Base-by-base conservation (phyloP, 441 rosid species). In the Croton laevigatus region DNA sequence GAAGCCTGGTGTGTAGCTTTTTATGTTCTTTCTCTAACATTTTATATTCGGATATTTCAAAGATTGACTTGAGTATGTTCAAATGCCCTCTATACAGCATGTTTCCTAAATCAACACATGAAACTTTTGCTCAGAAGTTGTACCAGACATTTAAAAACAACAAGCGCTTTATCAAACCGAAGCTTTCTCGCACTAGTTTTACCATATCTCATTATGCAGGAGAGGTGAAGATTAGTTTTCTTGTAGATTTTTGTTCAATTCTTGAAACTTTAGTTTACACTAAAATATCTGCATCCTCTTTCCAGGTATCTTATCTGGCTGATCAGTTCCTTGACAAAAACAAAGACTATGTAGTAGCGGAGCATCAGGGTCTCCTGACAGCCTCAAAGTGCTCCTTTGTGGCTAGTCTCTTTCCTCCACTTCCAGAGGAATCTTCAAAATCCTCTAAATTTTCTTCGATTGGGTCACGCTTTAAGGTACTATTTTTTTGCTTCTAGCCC, bases 31-130 rank as follows among this genome's bases (percentile, higher is more conserved):
- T 16, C 70, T 65, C 23, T 14, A 36, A 59, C 19, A 55, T 65
- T 51, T 44, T 12, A 16, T 32, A 6, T 46, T 44, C 34, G 53
- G 27, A 9, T 49, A 27, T 58, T 73, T 75, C 66, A 34, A 53
- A 70, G 14, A 16, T 32, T 44, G 71, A 63, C 71, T 75, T 73
- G 62, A 61, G 58, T 76, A 59, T 78, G 32, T 79, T 54, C 72
- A 46, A 62, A 68, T 82, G 67, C 72, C 79, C 74, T 80, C 74
- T 68, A 67, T 66, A 74, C 96, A 96, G 98, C 83, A 96, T 96
- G 99, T 96, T 96, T 70, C 98, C 98, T 14, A 96, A 90, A 83
- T 96, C 99, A 40, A 96, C 99, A 13, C 99, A 96, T 82, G 98
- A 94, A 89, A 96, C 99, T 71, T 96, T 96, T 89, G 89, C 97